Conservation (phyloP, 192 early-diverging fungal species). For the Endogone sp. region DNA sequence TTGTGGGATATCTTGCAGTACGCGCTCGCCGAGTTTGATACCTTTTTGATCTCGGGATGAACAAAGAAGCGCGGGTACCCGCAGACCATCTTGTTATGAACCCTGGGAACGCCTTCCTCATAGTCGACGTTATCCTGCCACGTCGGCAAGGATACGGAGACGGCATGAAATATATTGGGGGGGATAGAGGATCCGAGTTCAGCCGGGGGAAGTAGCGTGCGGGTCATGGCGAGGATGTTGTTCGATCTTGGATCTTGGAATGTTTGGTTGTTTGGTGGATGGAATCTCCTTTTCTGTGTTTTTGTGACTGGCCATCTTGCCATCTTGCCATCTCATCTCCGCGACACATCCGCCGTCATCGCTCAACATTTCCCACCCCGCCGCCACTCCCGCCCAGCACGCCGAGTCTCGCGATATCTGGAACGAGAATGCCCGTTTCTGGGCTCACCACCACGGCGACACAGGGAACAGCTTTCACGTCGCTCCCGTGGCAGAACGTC, state of each 20-base stretch:
- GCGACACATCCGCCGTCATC: too few relatives aligned
- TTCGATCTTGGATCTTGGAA: too few relatives aligned
- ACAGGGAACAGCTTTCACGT: background rate
- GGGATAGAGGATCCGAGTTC: slow-evolving; percentile 71
- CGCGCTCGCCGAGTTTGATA: slow-evolving; percentile 45
- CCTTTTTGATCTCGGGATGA: slow-evolving; percentile 64
- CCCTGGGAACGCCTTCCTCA: slow-evolving; percentile 77
- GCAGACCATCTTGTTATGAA: slow-evolving; percentile 64
- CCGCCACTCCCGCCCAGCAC: background rate
- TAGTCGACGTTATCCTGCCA: slow-evolving; percentile 92
- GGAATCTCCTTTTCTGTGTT: too few relatives aligned
- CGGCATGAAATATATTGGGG: slow-evolving; percentile 70
- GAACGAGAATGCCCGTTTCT: background rate
- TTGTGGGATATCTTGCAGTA: background rate
- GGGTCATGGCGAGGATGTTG: too few relatives aligned
- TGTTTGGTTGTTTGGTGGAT: too few relatives aligned
- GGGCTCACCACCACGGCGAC: background rate
- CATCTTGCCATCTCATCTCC: too few relatives aligned
- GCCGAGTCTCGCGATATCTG: background rate
- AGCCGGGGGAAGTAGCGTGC: slow-evolving; percentile 1
- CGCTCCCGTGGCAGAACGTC: background rate
- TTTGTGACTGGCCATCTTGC: too few relatives aligned
- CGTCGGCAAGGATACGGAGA: slow-evolving; percentile 87
- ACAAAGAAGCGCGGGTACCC: slow-evolving; percentile 97
- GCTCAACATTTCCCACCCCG: background rate